These are phyloP conservation scores for Boletus subparvulus DNA, from an alignment of 768 basidiomycete genomes.

Conservation along the genomic window DNA sequence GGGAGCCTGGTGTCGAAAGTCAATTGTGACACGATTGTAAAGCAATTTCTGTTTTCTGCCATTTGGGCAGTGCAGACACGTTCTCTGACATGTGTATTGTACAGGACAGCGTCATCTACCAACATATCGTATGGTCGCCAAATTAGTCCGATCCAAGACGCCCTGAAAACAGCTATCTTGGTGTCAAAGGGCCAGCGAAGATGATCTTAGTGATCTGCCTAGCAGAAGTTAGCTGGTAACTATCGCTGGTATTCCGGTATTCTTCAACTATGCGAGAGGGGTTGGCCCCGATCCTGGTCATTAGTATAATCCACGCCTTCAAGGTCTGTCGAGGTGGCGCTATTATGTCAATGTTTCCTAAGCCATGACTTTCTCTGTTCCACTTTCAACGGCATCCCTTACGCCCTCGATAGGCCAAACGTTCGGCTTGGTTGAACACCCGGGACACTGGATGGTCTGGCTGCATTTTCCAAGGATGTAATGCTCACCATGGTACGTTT, in stretches of 20 bases:
- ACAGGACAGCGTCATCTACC: constrained; percentile 1
- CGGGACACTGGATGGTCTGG: constrained; percentile 28
- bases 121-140: not conserved
- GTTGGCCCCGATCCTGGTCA: not conserved
- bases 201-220: not conserved
- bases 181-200: not conserved
- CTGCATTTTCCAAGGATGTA: constrained; percentile 6
- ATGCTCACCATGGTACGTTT: constrained; percentile 5
- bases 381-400: not conserved
- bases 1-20: not conserved
- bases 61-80: not conserved
- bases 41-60: not conserved
- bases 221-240: not conserved
- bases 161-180: not conserved
- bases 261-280: not conserved
- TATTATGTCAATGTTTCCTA: not conserved
- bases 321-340: not conserved
- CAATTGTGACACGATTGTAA: not conserved
- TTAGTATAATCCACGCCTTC: not conserved
- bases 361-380: not conserved
- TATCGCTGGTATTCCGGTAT: not conserved
- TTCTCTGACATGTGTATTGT: constrained; percentile 1
- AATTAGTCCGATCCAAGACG: not conserved
- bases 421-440: constrained; percentile 3
- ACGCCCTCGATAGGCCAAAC: not conserved